Evolutionary conservation across 208 protist genomes (phyloP).

Genomic region (Trypanosoma congolense): DNA sequence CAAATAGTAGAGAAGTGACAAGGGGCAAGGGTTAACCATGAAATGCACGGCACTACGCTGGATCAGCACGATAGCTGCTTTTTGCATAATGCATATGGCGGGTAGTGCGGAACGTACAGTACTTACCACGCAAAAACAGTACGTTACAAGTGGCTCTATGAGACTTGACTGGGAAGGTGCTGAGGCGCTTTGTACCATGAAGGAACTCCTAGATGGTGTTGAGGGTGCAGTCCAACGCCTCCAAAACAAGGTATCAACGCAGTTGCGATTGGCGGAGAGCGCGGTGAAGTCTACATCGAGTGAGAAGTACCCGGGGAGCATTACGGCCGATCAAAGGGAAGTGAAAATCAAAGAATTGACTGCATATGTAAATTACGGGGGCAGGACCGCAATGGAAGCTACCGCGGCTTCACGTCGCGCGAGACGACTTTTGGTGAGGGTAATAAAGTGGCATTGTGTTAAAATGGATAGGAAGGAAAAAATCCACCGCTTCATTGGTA

Average conservation of each 20-base stretch:
- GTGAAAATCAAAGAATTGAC: too few species aligned
- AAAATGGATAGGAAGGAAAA: not conserved
- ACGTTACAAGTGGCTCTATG: not conserved
- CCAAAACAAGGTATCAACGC: too few species aligned
- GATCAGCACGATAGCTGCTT: too few species aligned
- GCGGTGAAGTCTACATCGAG: not conserved
- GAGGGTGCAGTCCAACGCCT: not conserved
- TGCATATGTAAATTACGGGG: not conserved
- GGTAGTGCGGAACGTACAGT: too few species aligned
- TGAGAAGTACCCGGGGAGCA: too few species aligned
- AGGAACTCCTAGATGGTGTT: not conserved
- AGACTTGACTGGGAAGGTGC: not conserved
- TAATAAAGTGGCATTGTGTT: not conserved
- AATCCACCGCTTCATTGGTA: not conserved
- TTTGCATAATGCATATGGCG: too few species aligned
- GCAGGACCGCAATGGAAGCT: not conserved
- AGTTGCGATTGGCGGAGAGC: not conserved
- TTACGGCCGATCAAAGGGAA: too few species aligned
- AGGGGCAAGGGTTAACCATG: too few species aligned
- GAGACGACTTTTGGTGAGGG: not conserved
- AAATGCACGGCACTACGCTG: too few species aligned
- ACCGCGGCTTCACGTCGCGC: not conserved
- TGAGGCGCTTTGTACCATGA: not conserved
- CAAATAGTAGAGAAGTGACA: too few species aligned
- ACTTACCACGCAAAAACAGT: not conserved